A percentile compares a stretch with the other conserved stretches of the same genome.
phyloP scores from a whole-genome alignment of 1,284 basidiomycete species.

The Heterobasidion parviporum region DNA sequence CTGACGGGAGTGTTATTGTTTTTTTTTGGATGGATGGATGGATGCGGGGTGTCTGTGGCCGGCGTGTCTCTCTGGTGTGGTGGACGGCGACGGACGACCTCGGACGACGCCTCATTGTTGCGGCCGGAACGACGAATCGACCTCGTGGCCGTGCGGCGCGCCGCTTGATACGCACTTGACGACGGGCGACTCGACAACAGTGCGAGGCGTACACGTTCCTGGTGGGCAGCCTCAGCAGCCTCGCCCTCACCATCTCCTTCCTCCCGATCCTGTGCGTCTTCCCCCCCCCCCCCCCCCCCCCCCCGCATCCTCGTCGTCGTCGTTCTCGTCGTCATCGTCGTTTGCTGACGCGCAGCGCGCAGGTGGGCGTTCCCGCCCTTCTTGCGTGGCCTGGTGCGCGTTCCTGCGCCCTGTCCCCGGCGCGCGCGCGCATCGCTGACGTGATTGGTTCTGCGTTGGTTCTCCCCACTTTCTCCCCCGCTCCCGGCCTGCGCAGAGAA shows the following conservation, averaged over 20 bases:
- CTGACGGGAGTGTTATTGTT: neutral
- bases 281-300: neutral
- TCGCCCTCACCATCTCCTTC: slow-evolving; percentile 63
- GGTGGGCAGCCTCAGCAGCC: slow-evolving; percentile 57
- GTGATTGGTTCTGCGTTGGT: neutral
- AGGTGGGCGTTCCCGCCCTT: slow-evolving; percentile 63
- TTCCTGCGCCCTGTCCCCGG: neutral
- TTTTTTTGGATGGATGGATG: no score
- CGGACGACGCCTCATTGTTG: no score
- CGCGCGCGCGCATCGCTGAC: neutral
- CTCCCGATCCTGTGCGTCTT: slow-evolving; percentile 51
- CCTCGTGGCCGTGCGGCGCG: no score
- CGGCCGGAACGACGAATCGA: no score
- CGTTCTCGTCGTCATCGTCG: no score
- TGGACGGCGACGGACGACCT: no score
- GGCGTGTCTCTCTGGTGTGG: no score
- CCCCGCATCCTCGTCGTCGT: fast-evolving
- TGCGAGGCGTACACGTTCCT: slow-evolving; percentile 63
- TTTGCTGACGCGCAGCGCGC: slow-evolving; percentile 8
- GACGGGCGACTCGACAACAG: slow-evolving; percentile 23
- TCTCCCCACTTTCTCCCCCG: slow-evolving; percentile 1
- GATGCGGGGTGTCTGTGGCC: no score
- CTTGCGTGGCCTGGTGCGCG: slow-evolving; percentile 46
- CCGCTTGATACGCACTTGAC: no score
- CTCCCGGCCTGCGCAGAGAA: slow-evolving; percentile 22